Evolutionary conservation across 352 stramenopile species (phyloP), one percentile per base, ranked within the genome.

Genomic region (Pythium coloratum): DNA sequence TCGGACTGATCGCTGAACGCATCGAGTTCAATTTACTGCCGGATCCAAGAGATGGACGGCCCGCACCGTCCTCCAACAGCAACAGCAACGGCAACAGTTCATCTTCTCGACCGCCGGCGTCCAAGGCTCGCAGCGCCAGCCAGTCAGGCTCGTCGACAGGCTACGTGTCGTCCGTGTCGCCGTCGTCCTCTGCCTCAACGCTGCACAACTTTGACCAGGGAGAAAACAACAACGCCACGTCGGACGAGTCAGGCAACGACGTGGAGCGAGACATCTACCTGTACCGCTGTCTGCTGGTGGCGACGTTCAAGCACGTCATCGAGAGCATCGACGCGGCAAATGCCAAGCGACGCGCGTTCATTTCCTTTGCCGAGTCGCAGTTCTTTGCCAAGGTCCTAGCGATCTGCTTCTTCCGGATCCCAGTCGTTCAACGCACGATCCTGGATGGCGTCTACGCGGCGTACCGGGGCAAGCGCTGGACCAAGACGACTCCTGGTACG

Each of bases 381-480:
- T 92, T 90, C 62, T 89, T 81, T 62, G 81, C 80, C n/a, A 83
- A 84, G 9, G 66, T 85, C 47, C 73, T 90, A n/a, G 84, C 84
- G 13, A 71, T 92, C 9, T 90, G 81, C 66, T 92, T 88, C 67
- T 85, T 89, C 33, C 84, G 84, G 6, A 75, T 90, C 6, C 77
- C 81, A 3, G 62, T 84, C 16, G 66, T 92, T 0, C 84, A 89
- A 36, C 67, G 60, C 3, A 72, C 77, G 30, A 77, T 92, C 57
- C 51, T 89, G 7, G 77, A 90, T 26, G 69, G 82, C 18, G 76
- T 92, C 18, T 90, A 76, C 32, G 54, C 65, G 13, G 78, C 81
- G 6, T 90, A 90, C 33, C 61, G 72, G 6, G 63, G 70, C 16
- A 88, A 86, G 46, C 67, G 73, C 14, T 92, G 84, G 84, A 70